Base-by-base conservation (phyloP, 2,329 filamentous ascomycete genomes). In the Botrytis cinerea region DNA sequence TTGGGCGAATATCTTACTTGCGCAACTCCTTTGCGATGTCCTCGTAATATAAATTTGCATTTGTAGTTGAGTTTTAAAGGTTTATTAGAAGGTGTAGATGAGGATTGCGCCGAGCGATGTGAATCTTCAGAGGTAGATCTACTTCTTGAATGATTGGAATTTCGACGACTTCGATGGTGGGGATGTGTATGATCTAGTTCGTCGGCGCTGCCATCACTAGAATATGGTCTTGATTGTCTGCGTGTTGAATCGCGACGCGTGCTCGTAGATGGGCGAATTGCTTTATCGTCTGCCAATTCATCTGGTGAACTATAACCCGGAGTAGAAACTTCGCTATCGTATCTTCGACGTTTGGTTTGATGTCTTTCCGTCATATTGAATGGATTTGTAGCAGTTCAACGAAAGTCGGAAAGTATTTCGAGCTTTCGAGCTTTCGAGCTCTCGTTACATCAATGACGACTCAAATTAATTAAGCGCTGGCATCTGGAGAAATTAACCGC, bases 1-100 rank as follows among this genome's bases (percentile, higher is more conserved):
- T 98, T 92, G 0, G 95, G 96, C 1, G 95, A 98, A 83, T 98
- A 97, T 78, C 93, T 92, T 67, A 97, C 93, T 71, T 93, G 91
- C 2, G 95, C 92, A 1, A 98, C 89, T 35, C 93, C 91, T 74
- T 91, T 90, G 68, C 88, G 87, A 83, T 98, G 95, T 2, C 94
- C 95, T 75, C 87, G 88, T 32, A 98, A 87, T 32, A 92, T 87
- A 76, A 95, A 88, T 71, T 90, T 89, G 48, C 90, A 87, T 60
- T 85, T 87, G 84, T 81, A 82, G 38, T 80, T 80, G 22, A 81
- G 74, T 57, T 77, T 79, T 40, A 80, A 61, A 18, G 78, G 77
- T 60, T 76, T 77, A 57, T 78, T 75, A 43, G 74, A 45, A 3
- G 75, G 77, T 16, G 77, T 74, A 9, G 76, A 73, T 38, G 77